Evolutionary conservation across 1,139 yeast genomes (phyloP), one percentile per base, ranked within the genome.

Genomic region (Hemisphaericaspora lyxosophila): DNA sequence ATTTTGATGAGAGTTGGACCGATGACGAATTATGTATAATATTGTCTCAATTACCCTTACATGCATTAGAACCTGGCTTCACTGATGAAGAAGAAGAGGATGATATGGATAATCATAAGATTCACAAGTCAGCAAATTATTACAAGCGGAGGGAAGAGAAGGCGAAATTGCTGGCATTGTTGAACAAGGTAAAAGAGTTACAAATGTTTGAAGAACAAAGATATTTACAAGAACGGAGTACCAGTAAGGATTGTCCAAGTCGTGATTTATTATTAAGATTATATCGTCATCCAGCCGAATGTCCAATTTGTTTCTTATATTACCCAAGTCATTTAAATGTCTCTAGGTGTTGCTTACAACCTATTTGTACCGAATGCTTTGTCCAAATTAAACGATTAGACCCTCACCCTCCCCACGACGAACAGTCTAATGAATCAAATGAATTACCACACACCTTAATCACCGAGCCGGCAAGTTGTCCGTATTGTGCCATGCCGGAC

Each of bases 291-390:
- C 78, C 87, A 2, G 63, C 73, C 22, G 98, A 92, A 55, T 92
- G 98, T 58, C 97, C 98, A 8, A 92, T 92, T 48, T 92, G 98
- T 57, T 92, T 92, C 59, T 72, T 92, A 16, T 87, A 75, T 55
- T 87, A 84, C 56, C 98, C 98, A 1, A 72, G 75, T 33, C 79
- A 81, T 52, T 64, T 90, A 48, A 92, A 92, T 63, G 60, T 75
- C 36, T 84, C 96, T n/a, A 71, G 95, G 34, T 92, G 98, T 60
- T 92, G 98, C 58, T 75, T 79, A 35, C 97, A 92, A 59, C 92
- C 95, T 2, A 89, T 92, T 16, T 92, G 98, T 62, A 78, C 96
- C 1, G 98, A 92, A 62, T 92, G 98, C 59, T 92, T 92, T 74
- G 97, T 90, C 7, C 97, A 90, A 59, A 89, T 92, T 57, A 89